Evolutionary conservation across 108 stramenopile genomes (phyloP).

Genomic region (Schizochytrium sp.): DNA sequence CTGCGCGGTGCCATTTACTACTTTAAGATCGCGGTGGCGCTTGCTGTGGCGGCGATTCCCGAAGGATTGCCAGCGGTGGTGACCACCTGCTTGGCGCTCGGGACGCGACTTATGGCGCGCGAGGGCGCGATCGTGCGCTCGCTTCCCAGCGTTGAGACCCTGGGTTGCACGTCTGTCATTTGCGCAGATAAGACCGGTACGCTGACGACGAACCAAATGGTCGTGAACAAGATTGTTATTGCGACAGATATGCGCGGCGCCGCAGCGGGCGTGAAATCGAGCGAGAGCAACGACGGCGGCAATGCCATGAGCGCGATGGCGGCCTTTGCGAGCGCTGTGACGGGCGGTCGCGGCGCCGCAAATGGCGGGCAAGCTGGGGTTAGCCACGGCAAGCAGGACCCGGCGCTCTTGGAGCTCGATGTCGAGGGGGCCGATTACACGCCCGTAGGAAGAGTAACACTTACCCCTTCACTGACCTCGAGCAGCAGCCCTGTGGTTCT

Average conservation of each 20-base stretch:
- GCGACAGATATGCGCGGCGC: not conserved
- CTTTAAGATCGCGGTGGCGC: slow-evolving; percentile 85
- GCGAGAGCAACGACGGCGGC: not conserved
- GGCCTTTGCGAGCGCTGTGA: not conserved
- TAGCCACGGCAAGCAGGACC: slow-evolving; percentile 3
- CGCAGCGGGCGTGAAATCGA: not conserved
- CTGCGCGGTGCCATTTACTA: slow-evolving; percentile 68
- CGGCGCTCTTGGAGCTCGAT: slow-evolving; percentile 21
- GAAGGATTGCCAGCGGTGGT: slow-evolving; percentile 84
- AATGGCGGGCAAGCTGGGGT: not conserved
- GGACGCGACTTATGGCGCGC: slow-evolving; percentile 82
- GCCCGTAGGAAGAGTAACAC: slow-evolving; percentile 27
- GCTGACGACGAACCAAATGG: slow-evolving; percentile 93
- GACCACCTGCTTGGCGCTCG: slow-evolving; percentile 76
- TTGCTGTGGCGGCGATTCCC: slow-evolving; percentile 94
- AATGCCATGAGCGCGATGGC: not conserved
- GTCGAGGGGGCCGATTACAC: slow-evolving; percentile 41
- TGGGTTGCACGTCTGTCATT: slow-evolving; percentile 86
- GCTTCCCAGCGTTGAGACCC: slow-evolving; percentile 84
- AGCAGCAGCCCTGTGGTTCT: not conserved
- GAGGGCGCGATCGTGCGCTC: slow-evolving; percentile 81
- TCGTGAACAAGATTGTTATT: slow-evolving; percentile 39
- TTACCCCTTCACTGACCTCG: not conserved
- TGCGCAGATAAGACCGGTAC: slow-evolving; percentile 96
- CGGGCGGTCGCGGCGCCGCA: not conserved